phyloP scores from a whole-genome alignment of 129 eudicot genomes.

The Artemisia annua region DNA sequence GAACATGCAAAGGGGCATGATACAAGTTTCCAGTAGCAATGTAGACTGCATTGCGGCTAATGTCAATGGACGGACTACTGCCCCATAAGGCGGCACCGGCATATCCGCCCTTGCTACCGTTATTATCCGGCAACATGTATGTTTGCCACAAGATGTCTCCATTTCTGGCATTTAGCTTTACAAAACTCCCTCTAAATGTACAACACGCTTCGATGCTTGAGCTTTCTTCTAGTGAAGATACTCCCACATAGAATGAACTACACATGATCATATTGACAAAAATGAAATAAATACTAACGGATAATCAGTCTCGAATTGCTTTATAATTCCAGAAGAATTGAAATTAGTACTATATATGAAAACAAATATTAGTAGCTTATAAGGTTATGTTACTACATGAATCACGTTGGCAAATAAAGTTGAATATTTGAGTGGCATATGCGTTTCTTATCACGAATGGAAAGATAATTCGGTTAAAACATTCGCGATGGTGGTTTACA shows the following conservation, averaged over 20 bases:
- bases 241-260: slow-evolving; percentile 63
- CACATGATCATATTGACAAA: neutral
- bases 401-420: too few relatives aligned
- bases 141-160: slow-evolving; percentile 67
- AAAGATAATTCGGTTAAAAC: too few relatives aligned
- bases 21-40: slow-evolving; percentile 70
- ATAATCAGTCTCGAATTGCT: too few relatives aligned
- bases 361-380: too few relatives aligned
- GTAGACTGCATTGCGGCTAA: slow-evolving; percentile 40
- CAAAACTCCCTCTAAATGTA: slow-evolving; percentile 66
- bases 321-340: too few relatives aligned
- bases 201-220: slow-evolving; percentile 52
- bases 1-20: slow-evolving; percentile 57
- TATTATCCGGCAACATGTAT: slow-evolving; percentile 69
- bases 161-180: slow-evolving; percentile 49
- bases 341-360: too few relatives aligned
- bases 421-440: too few relatives aligned
- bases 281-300: too few relatives aligned
- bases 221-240: slow-evolving; percentile 58
- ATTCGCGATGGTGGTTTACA: too few relatives aligned
- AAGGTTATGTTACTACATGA: too few relatives aligned
- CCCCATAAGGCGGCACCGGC: slow-evolving; percentile 86
- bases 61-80: slow-evolving; percentile 72
- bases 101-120: slow-evolving; percentile 49
- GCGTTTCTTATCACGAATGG: too few relatives aligned